phyloP scores from a whole-genome alignment of 495 filamentous ascomycete species.

The Saxophila tyrrhenica region DNA sequence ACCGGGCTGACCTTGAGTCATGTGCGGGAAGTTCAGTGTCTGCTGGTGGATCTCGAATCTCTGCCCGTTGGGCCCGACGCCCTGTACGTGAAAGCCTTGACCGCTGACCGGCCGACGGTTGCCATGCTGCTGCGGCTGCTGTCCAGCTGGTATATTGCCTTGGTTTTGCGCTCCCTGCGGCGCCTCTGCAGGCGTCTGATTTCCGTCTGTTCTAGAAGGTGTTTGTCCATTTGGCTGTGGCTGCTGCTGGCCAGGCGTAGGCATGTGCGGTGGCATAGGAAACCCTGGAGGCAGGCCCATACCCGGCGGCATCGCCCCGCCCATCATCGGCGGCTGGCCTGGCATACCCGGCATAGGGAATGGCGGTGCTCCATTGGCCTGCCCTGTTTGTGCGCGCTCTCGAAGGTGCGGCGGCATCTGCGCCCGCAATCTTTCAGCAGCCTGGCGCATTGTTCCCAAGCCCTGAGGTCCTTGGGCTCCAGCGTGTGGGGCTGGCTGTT shows the following conservation, averaged over 20 bases:
- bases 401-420: conserved; percentile 8
- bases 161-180: not conserved
- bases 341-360: not conserved
- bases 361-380: not conserved
- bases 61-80: conserved; percentile 7
- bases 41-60: conserved; percentile 8
- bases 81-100: conserved; percentile 16
- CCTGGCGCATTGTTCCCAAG: no score
- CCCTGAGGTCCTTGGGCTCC: no score
- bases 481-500: not conserved
- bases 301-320: not conserved
- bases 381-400: not conserved
- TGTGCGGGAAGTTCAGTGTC: conserved; percentile 3
- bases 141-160: not conserved
- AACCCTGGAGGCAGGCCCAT: not conserved
- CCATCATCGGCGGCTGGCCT: not conserved
- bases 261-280: not conserved
- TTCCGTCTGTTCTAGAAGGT: not conserved
- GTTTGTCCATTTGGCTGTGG: not conserved
- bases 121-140: not conserved
- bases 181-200: not conserved
- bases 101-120: conserved; percentile 7
- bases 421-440: no score
- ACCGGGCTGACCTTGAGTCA: not conserved
- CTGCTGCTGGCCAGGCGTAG: not conserved